Percentiles rank a stretch among this genome's conserved stretches.
Evolutionary conservation across 176 grass and related monocot species (phyloP).

Genomic region (Ensete ventricosum): DNA sequence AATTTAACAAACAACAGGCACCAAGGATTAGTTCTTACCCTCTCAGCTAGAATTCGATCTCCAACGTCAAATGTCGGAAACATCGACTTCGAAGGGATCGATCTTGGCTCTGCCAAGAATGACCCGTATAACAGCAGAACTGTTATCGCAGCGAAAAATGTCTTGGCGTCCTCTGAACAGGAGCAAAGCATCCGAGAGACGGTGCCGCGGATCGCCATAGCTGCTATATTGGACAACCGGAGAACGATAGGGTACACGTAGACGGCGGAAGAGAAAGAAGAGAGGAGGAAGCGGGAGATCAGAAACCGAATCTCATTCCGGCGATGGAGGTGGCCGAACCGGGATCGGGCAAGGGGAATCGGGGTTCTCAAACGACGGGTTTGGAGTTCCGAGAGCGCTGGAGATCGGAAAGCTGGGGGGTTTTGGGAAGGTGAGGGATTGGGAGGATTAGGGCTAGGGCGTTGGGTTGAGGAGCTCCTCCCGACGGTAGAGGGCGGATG

Average conservation of each 20-base stretch:
- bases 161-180: conserved; percentile 89
- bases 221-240: conserved; percentile 26
- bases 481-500: neutral
- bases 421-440: neutral
- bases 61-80: conserved; percentile 32
- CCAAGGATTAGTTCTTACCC: conserved; percentile 3
- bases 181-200: conserved; percentile 61
- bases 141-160: conserved; percentile 65
- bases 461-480: neutral
- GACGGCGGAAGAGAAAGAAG: neutral
- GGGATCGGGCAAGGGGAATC: neutral
- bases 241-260: conserved; percentile 11
- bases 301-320: neutral
- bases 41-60: conserved; percentile 7
- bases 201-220: conserved; percentile 91
- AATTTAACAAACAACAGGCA: neutral
- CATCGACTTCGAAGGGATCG: conserved; percentile 92
- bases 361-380: neutral
- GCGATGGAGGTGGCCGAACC: neutral
- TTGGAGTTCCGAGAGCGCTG: neutral
- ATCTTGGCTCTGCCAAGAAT: conserved; percentile 68
- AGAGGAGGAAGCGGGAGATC: neutral
- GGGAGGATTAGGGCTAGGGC: neutral
- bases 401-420: neutral
- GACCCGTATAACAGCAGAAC: conserved; percentile 70